Percentiles rank a stretch among this genome's conserved stretches.
These are phyloP conservation scores for Stachybotrys elegans DNA, from an alignment of 2,329 filamentous ascomycete species.

Conservation along the genomic window DNA sequence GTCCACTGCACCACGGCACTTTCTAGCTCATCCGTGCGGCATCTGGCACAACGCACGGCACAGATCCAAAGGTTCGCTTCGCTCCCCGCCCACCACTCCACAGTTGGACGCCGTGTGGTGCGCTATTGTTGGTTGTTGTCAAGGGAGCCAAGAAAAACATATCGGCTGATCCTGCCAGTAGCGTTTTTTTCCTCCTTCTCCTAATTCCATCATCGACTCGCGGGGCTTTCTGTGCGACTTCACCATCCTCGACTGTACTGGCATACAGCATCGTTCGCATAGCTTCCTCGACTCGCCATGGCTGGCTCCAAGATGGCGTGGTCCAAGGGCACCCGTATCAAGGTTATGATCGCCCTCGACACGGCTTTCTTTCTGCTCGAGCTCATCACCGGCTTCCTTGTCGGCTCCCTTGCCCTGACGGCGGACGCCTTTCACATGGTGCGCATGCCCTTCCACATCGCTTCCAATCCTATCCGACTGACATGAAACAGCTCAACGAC, in stretches of 20 bases:
- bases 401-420: conserved; percentile 87
- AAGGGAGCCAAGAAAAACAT: too few relatives aligned
- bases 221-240: not conserved
- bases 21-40: too few relatives aligned
- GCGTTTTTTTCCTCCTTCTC: not conserved
- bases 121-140: too few relatives aligned
- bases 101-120: too few relatives aligned
- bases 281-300: conserved; percentile 20
- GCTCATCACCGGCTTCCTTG: conserved; percentile 76
- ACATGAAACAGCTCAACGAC: conserved; percentile 71
- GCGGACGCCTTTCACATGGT: conserved; percentile 99
- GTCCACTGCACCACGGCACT: too few relatives aligned
- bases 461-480: conserved; percentile 8
- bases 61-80: too few relatives aligned
- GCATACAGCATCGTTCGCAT: not conserved
- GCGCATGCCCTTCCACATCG: conserved; percentile 12
- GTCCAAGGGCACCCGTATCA: conserved; percentile 89
- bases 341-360: conserved; percentile 89
- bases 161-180: too few relatives aligned
- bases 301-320: conserved; percentile 60
- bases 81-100: too few relatives aligned
- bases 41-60: too few relatives aligned
- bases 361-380: conserved; percentile 86
- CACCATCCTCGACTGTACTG: too few relatives aligned
- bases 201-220: not conserved